A percentile compares a stretch with the other conserved stretches of the same genome.
phyloP scores from a whole-genome alignment of 148 eudicot genomes.

The Chenopodium berlandieri region DNA sequence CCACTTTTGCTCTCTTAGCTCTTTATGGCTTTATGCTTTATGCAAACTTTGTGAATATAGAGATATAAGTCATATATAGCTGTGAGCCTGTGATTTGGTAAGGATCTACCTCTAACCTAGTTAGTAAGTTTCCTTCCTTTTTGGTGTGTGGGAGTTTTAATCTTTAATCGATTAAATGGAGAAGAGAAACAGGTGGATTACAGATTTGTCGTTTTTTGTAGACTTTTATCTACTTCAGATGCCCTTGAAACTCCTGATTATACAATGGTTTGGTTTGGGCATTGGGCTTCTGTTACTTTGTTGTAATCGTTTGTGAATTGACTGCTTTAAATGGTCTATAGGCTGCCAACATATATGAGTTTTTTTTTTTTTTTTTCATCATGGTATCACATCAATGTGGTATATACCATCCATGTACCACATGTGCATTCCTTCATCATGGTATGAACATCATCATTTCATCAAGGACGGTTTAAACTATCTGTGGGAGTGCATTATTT shows the following conservation, averaged over 20 bases:
- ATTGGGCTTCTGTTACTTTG: background rate
- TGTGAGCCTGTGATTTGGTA: background rate
- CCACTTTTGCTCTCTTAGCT: background rate
- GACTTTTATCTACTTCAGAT: background rate
- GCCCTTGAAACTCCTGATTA: no score
- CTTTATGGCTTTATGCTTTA: background rate
- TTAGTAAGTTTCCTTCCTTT: background rate
- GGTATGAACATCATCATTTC: background rate
- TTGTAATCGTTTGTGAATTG: background rate
- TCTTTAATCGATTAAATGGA: background rate
- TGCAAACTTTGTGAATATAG: constrained; percentile 5
- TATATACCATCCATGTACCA: no score
- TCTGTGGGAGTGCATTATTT: background rate
- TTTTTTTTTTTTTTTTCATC: no score
- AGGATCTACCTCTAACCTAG: background rate
- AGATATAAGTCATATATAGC: background rate
- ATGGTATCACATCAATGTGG: background rate
- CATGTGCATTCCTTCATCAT: no score
- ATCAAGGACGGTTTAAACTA: background rate
- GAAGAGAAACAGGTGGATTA: background rate
- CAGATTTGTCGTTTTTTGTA: background rate
- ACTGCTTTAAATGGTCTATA: no score
- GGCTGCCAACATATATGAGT: no score
- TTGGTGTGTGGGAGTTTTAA: background rate
- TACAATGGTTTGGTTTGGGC: background rate